Conservation (phyloP, 768 basidiomycete species). For the Naematelia aurantialba region DNA sequence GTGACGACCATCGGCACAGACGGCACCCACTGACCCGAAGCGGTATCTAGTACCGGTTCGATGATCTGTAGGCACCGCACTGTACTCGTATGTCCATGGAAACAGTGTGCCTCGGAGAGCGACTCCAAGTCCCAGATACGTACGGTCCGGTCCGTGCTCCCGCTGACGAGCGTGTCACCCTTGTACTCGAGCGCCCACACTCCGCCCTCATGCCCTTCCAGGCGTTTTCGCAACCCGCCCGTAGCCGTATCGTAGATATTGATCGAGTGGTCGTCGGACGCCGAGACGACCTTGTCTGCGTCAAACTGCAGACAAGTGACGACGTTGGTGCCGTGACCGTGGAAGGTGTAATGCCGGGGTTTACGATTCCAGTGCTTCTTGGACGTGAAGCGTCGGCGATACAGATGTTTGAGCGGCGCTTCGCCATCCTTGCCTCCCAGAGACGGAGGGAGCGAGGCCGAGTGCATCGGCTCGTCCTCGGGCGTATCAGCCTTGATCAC, state of each 20-base stretch:
- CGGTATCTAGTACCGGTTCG: conserved; percentile 80
- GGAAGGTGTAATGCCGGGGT: conserved; percentile 68
- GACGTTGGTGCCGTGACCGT: conserved; percentile 73
- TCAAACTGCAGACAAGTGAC: conserved; percentile 97
- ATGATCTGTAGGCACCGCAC: conserved; percentile 94
- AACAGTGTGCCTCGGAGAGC: conserved; percentile 82
- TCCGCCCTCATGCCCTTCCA: conserved; percentile 90
- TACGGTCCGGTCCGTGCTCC: conserved; percentile 89
- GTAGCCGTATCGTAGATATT: conserved; percentile 87
- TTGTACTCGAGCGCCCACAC: conserved; percentile 86
- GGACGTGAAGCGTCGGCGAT: conserved; percentile 82
- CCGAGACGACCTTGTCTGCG: conserved; percentile 88
- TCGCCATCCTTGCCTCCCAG: neutral
- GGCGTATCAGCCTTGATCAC: conserved; percentile 19
- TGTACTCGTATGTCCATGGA: conserved; percentile 93
- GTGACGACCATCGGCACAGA: conserved; percentile 70
- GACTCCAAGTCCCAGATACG: conserved; percentile 81
- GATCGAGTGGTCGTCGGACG: conserved; percentile 95
- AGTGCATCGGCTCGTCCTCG: conserved; percentile 47
- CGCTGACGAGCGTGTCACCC: conserved; percentile 69
- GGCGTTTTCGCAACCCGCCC: conserved; percentile 66
- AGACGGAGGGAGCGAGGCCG: neutral
- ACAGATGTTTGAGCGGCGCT: conserved; percentile 65
- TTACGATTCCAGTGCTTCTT: conserved; percentile 70
- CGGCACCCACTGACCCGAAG: conserved; percentile 64